Percentiles rank a stretch among this genome's conserved stretches.
phyloP scores from a whole-genome alignment of 495 filamentous ascomycete species.

The Lasiosphaeris hirsuta region DNA sequence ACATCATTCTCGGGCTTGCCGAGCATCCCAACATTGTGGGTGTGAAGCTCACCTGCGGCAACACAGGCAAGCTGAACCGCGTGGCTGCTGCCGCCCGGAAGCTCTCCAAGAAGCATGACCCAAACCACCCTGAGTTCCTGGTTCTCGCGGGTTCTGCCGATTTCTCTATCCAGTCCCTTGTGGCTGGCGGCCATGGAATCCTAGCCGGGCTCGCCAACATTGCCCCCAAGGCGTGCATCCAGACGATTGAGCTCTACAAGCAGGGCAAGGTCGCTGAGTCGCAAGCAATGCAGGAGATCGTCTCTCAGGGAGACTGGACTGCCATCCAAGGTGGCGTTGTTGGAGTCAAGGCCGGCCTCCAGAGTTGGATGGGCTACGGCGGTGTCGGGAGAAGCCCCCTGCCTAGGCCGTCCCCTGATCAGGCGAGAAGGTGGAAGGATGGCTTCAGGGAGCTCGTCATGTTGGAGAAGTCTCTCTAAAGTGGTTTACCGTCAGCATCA shows the following conservation, averaged over 20 bases:
- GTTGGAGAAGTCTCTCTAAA: slow-evolving; percentile 53
- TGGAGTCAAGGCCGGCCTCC: slow-evolving; percentile 76
- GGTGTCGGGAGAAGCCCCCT: slow-evolving; percentile 74
- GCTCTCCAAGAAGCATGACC: slow-evolving; percentile 66
- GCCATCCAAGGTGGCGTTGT: slow-evolving; percentile 84
- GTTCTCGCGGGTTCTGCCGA: slow-evolving; percentile 87
- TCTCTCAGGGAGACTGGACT: slow-evolving; percentile 82
- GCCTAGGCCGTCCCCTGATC: slow-evolving; percentile 60
- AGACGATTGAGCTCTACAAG: slow-evolving; percentile 67
- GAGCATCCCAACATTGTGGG: slow-evolving; percentile 84
- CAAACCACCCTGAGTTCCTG: slow-evolving; percentile 58
- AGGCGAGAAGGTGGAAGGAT: slow-evolving; percentile 60
- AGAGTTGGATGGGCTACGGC: slow-evolving; percentile 77
- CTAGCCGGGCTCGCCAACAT: slow-evolving; percentile 85
- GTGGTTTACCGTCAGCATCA: not conserved
- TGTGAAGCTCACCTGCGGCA: slow-evolving; percentile 89
- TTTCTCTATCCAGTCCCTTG: slow-evolving; percentile 79
- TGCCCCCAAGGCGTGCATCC: slow-evolving; percentile 71
- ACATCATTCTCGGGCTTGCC: slow-evolving; percentile 69
- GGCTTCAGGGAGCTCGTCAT: slow-evolving; percentile 72
- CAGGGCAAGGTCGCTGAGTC: slow-evolving; percentile 69
- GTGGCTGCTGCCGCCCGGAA: slow-evolving; percentile 74
- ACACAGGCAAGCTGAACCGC: slow-evolving; percentile 86
- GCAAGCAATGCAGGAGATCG: slow-evolving; percentile 69
- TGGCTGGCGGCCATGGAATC: slow-evolving; percentile 81